These are phyloP conservation scores for Botryotinia convoluta DNA, from an alignment of 2,329 filamentous ascomycete species.

Conservation along the genomic window DNA sequence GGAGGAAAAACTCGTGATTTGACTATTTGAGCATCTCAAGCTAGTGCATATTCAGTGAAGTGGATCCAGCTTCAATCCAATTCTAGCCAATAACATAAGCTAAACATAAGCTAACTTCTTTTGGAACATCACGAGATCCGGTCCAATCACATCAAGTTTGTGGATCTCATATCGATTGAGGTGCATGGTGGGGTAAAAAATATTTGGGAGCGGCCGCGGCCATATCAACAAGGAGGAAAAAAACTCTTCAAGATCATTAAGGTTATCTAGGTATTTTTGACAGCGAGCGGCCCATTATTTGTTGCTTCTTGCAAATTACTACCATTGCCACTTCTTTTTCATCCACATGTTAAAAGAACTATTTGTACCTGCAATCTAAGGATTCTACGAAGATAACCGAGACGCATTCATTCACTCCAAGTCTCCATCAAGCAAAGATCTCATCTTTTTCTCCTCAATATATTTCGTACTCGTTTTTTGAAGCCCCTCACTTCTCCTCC, in stretches of 20 bases:
- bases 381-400: not conserved
- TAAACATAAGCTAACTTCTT: not conserved
- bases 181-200: not conserved
- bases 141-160: not conserved
- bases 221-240: not conserved
- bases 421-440: not conserved
- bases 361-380: not conserved
- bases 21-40: not conserved
- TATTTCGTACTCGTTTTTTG: not conserved
- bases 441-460: not conserved
- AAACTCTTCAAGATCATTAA: slow-evolving; percentile 1
- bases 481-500: not conserved
- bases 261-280: not conserved
- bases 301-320: not conserved
- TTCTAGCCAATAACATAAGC: not conserved
- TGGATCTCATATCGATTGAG: not conserved
- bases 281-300: not conserved
- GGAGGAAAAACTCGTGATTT: not conserved
- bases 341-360: not conserved
- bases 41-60: not conserved
- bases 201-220: not conserved
- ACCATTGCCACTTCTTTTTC: not conserved
- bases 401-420: not conserved
- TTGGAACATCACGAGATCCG: not conserved
- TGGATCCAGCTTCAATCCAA: not conserved